Evolutionary conservation across 1,284 basidiomycete genomes (phyloP).

Genomic region (Peniophora sp.): DNA sequence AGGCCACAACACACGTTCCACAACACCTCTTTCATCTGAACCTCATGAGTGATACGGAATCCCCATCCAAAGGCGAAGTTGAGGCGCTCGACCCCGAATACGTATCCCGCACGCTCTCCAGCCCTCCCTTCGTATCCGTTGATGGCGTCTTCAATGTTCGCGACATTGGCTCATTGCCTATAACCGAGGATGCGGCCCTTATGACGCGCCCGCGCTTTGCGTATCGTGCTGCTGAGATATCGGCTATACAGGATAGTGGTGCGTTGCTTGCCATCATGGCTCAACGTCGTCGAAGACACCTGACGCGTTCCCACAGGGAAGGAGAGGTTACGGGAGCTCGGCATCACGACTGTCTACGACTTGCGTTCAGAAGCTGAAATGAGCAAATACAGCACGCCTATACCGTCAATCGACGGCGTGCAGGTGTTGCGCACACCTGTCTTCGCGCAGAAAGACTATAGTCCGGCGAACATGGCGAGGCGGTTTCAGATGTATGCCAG

Average conservation of each 20-base stretch:
- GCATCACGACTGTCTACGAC: constrained; percentile 61
- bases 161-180: constrained; percentile 58
- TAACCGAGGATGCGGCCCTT: constrained; percentile 31
- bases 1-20: too few relatives aligned
- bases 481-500: constrained; percentile 71
- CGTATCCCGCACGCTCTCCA: constrained; percentile 53
- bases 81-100: constrained; percentile 58
- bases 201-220: constrained; percentile 48
- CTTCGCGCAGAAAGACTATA: constrained; percentile 68
- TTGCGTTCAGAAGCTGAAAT: constrained; percentile 73
- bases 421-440: constrained; percentile 54
- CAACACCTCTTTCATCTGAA: too few relatives aligned
- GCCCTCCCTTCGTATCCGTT: constrained; percentile 59
- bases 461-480: constrained; percentile 73
- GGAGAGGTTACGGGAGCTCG: constrained; percentile 45
- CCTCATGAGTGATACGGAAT: too few relatives aligned
- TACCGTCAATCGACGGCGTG: constrained; percentile 54
- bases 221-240: constrained; percentile 64
- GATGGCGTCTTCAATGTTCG: constrained; percentile 66
- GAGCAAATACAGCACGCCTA: constrained; percentile 56
- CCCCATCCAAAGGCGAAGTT: constrained; percentile 14
- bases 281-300: not conserved
- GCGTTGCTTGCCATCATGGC: constrained; percentile 7
- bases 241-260: constrained; percentile 61
- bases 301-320: constrained; percentile 35